Evolutionary conservation across 768 basidiomycete species (phyloP).

Genomic region (Multifurca ochricompacta): DNA sequence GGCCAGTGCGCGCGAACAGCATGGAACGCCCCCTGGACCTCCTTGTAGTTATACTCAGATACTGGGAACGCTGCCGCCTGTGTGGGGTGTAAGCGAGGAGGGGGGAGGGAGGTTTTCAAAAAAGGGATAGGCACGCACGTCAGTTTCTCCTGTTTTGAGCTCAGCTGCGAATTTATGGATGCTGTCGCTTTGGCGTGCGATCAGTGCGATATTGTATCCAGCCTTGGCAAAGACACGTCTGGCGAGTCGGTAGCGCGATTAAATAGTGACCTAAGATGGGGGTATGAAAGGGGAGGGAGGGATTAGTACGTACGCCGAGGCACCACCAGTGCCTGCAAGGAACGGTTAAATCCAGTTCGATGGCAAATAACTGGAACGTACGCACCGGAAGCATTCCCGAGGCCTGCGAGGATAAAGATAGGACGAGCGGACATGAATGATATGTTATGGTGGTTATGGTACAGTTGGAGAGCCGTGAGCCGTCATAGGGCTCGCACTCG

Average conservation of each 20-base stretch:
- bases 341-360: background rate
- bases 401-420: slow-evolving; percentile 35
- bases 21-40: slow-evolving; percentile 29
- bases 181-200: slow-evolving; percentile 30
- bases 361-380: background rate
- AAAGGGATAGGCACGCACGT: slow-evolving; percentile 22
- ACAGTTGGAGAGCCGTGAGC: too few species aligned
- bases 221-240: slow-evolving; percentile 34
- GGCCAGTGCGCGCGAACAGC: slow-evolving; percentile 30
- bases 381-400: slow-evolving; percentile 34
- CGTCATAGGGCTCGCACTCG: too few species aligned
- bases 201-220: slow-evolving; percentile 36
- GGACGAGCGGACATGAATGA: slow-evolving; percentile 27
- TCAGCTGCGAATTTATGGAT: slow-evolving; percentile 30
- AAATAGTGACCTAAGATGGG: background rate
- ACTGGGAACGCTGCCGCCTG: slow-evolving; percentile 36
- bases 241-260: background rate
- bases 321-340: slow-evolving; percentile 32
- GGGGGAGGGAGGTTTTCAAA: background rate
- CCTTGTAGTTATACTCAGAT: slow-evolving; percentile 28
- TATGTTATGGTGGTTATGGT: background rate
- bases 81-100: background rate
- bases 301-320: slow-evolving; percentile 33
- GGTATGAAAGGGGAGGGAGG: background rate
- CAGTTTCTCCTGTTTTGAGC: slow-evolving; percentile 31